phyloP scores from a whole-genome alignment of 2,329 filamentous ascomycete species.

The Corinectria fuckeliana region DNA sequence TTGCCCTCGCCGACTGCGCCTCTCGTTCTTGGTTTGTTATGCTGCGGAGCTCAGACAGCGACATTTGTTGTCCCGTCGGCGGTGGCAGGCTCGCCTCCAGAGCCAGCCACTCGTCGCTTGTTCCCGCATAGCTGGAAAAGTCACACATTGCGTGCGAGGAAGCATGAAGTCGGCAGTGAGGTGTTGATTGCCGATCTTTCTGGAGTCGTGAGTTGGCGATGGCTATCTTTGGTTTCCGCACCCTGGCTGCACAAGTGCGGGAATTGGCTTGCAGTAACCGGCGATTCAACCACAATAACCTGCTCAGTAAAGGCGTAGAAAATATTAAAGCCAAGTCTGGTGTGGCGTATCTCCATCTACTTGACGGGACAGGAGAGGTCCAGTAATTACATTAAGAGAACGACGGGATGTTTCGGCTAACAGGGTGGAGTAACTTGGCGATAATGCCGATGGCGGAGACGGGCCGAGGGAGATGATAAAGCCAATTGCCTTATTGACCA shows the following conservation, averaged over 20 bases:
- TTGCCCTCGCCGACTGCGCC: not conserved
- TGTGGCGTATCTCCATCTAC: not conserved
- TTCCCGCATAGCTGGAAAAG: slow-evolving; percentile 47
- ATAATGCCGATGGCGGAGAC: not conserved
- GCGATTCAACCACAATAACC: not conserved
- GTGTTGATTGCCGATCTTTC: not conserved
- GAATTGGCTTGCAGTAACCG: not conserved
- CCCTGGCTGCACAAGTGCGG: not conserved
- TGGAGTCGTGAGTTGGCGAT: not conserved
- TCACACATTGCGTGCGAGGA: slow-evolving; percentile 25
- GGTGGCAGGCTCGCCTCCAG: slow-evolving; percentile 37
- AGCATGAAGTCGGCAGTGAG: not conserved
- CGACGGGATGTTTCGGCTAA: slow-evolving; percentile 1
- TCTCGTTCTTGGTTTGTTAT: slow-evolving; percentile 27
- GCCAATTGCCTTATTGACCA: not conserved
- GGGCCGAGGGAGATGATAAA: not conserved
- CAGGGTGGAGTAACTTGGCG: not conserved
- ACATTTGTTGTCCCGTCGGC: not conserved
- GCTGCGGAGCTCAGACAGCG: slow-evolving; percentile 23
- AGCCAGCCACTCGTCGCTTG: slow-evolving; percentile 53
- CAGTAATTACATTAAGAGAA: not conserved
- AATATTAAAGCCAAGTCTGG: not conserved
- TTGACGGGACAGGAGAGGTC: not conserved
- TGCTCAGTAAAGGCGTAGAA: not conserved
- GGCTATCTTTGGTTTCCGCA: not conserved